phyloP scores from a whole-genome alignment of 306 rosid genomes.

The Gleditsia sinensis region DNA sequence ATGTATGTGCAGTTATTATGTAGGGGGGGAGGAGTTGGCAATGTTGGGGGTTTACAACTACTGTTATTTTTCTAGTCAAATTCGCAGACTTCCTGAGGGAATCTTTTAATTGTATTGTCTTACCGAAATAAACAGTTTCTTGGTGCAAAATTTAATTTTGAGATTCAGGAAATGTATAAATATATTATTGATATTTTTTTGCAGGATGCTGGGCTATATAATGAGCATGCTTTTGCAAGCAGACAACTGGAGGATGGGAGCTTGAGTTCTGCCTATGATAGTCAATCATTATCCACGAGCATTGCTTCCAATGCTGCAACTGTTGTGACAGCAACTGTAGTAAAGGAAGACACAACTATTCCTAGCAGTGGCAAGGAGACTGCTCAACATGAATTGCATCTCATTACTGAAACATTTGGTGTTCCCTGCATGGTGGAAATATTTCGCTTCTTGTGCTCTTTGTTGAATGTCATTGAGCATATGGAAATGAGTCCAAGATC shows the following conservation, averaged over 20 bases:
- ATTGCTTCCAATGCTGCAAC: slow-evolving; percentile 51
- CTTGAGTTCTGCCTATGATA: slow-evolving; percentile 65
- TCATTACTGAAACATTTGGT: slow-evolving; percentile 89
- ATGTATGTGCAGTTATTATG: neutral
- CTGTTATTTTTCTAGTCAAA: neutral
- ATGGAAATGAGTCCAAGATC: slow-evolving; percentile 72
- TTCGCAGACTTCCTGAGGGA: neutral
- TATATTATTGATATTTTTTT: slow-evolving; percentile 31
- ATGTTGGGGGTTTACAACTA: neutral
- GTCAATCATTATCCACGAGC: slow-evolving; percentile 56
- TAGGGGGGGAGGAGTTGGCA: neutral
- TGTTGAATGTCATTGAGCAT: slow-evolving; percentile 80
- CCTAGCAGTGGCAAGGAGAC: slow-evolving; percentile 60
- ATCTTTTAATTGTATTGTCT: neutral
- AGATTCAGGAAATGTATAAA: slow-evolving; percentile 3
- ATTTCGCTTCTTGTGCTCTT: slow-evolving; percentile 84
- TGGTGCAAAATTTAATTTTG: slow-evolving; percentile 14
- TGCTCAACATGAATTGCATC: slow-evolving; percentile 69
- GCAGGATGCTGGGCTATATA: slow-evolving; percentile 66
- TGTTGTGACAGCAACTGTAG: too few relatives aligned
- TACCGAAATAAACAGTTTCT: neutral
- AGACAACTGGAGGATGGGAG: slow-evolving; percentile 81
- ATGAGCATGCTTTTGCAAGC: slow-evolving; percentile 68
- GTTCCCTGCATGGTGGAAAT: slow-evolving; percentile 99
- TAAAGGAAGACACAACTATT: slow-evolving; percentile 59